Evolutionary conservation across 306 rosid species (phyloP).

Genomic region (Castanea crenata): DNA sequence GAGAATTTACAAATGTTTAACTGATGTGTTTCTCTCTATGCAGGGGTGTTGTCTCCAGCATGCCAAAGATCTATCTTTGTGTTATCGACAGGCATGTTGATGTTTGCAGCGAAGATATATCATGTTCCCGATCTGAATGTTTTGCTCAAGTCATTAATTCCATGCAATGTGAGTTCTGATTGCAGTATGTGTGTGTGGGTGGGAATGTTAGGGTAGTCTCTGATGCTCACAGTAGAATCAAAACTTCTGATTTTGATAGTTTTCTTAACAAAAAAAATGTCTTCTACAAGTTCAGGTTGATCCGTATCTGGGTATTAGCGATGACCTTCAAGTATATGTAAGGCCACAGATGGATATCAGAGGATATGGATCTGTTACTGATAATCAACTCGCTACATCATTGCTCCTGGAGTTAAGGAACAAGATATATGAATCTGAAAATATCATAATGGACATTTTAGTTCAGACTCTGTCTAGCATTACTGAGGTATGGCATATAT

Average conservation of each 20-base stretch:
- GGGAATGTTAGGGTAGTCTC: not conserved
- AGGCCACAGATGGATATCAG: slow-evolving; percentile 55
- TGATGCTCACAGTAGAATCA: slow-evolving; percentile 8
- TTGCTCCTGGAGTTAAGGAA: slow-evolving; percentile 52
- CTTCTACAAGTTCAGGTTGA: slow-evolving; percentile 55
- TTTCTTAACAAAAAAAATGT: not conserved
- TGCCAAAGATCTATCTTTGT: slow-evolving; percentile 73
- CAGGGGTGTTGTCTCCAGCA: slow-evolving; percentile 66
- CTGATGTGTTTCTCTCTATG: slow-evolving; percentile 24
- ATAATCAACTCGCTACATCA: slow-evolving; percentile 64
- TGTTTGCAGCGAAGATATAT: slow-evolving; percentile 67
- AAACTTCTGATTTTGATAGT: not conserved
- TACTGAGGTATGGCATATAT: slow-evolving; percentile 53
- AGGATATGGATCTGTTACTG: slow-evolving; percentile 65
- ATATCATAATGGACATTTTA: slow-evolving; percentile 50
- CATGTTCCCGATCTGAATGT: slow-evolving; percentile 76
- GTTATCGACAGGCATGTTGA: slow-evolving; percentile 72
- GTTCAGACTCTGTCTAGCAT: slow-evolving; percentile 54
- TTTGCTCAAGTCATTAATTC: slow-evolving; percentile 52
- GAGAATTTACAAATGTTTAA: not conserved
- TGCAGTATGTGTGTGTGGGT: not conserved
- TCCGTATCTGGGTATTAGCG: slow-evolving; percentile 75
- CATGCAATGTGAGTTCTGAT: slow-evolving; percentile 61
- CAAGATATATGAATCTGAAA: slow-evolving; percentile 51
- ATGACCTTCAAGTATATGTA: slow-evolving; percentile 72